phyloP scores from a whole-genome alignment of 2,329 filamentous ascomycete species.

The Colletotrichum brevisporum region DNA sequence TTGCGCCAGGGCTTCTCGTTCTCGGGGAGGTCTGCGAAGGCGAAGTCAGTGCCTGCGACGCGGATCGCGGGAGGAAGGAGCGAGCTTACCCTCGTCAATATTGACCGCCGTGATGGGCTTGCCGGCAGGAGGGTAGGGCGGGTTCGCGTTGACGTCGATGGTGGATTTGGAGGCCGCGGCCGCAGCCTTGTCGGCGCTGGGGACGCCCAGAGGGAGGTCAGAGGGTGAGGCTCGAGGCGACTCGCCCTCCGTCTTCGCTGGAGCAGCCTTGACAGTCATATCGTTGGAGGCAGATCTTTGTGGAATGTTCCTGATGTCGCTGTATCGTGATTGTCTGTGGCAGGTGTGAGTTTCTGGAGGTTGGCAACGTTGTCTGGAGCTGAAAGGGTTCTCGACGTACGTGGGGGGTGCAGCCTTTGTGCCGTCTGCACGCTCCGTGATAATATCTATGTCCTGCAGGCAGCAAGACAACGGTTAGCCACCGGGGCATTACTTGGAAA shows the following conservation, averaged over 20 bases:
- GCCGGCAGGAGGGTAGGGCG: constrained; percentile 82
- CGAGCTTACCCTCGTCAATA: constrained; percentile 73
- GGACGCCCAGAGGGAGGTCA: constrained; percentile 47
- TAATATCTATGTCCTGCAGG: constrained; percentile 75
- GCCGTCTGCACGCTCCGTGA: constrained; percentile 76
- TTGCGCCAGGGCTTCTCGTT: constrained; percentile 96
- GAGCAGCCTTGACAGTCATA: constrained; percentile 59
- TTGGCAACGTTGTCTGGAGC: background rate
- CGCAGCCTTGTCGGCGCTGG: constrained; percentile 68
- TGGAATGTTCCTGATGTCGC: constrained; percentile 76
- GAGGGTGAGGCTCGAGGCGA: constrained; percentile 48
- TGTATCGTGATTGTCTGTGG: constrained; percentile 72
- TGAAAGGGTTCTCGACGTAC: constrained; percentile 56
- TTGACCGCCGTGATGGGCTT: constrained; percentile 85
- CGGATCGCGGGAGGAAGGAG: background rate
- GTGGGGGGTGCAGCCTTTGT: constrained; percentile 71
- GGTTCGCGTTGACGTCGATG: constrained; percentile 87
- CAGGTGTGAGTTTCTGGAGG: background rate
- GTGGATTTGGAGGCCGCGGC: constrained; percentile 83
- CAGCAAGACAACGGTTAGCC: constrained; percentile 21
- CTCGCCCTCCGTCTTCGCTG: constrained; percentile 62
- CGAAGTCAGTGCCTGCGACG: constrained; percentile 11
- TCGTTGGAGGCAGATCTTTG: constrained; percentile 71
- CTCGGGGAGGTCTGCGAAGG: constrained; percentile 72
- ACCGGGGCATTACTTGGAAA: background rate